These are phyloP conservation scores for Acacia pycnantha DNA, from an alignment of 331 rosid species.

Conservation along the genomic window DNA sequence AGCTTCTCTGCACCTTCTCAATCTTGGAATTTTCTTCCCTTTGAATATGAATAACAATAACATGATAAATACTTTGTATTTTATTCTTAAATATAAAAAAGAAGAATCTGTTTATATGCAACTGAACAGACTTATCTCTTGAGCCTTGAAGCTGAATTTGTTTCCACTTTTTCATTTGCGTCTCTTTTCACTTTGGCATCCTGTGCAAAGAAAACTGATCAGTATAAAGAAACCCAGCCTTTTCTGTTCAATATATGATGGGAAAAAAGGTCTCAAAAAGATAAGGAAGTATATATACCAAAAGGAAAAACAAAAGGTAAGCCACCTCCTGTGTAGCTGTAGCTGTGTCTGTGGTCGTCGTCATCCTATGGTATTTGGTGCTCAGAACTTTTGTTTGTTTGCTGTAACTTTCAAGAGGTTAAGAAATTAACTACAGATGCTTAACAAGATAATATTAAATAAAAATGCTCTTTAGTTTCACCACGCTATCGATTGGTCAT, in stretches of 20 bases:
- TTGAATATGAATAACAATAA: not conserved
- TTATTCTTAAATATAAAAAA: not conserved
- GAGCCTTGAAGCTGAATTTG: not conserved
- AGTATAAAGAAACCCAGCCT: not conserved
- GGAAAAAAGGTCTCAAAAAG: no score
- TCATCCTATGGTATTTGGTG: not conserved
- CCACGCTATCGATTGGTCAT: not conserved
- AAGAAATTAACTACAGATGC: not conserved
- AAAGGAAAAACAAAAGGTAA: not conserved
- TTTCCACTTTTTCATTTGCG: not conserved
- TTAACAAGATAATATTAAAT: not conserved
- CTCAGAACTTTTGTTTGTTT: not conserved
- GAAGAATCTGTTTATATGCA: not conserved
- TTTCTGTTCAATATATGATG: no score
- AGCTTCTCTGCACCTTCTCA: constrained; percentile 4
- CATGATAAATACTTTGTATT: not conserved
- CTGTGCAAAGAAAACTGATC: not conserved
- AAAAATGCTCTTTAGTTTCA: not conserved
- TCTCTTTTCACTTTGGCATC: not conserved
- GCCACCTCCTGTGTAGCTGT: not conserved
- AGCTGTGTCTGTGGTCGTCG: not conserved
- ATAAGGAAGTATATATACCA: not conserved
- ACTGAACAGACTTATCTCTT: not conserved
- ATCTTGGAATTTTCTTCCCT: constrained; percentile 12
- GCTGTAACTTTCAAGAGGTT: not conserved